Evolutionary conservation across 192 early-diverging fungal species (phyloP).

Genomic region (Allomyces macrogynus): DNA sequence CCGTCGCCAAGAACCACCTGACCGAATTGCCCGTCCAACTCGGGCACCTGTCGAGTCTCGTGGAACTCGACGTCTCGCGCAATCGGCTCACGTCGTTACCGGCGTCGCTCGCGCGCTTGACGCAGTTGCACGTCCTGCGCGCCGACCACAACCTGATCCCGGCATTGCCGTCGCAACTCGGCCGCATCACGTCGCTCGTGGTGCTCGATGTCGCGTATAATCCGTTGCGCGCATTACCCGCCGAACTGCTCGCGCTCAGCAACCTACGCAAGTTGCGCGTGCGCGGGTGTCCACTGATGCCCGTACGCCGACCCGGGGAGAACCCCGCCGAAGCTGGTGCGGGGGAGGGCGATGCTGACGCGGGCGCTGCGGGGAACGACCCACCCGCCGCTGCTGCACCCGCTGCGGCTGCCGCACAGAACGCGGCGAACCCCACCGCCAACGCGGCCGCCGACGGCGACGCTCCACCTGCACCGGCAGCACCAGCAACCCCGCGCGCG

Average conservation of each 20-base stretch:
- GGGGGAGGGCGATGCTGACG: not conserved
- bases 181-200: constrained; percentile 2
- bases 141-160: constrained; percentile 3
- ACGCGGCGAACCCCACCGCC: too few species aligned
- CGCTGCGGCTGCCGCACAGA: too few species aligned
- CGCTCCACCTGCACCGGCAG: too few species aligned
- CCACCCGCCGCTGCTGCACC: not conserved
- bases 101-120: not conserved
- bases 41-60: not conserved
- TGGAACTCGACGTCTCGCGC: not conserved
- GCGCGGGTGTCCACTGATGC: not conserved
- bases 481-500: too few species aligned
- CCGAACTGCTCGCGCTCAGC: not conserved
- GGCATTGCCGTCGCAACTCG: constrained; percentile 5
- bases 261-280: not conserved
- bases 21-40: not conserved
- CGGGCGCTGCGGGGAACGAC: not conserved
- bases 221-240: constrained; percentile 4
- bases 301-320: not conserved
- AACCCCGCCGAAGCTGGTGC: not conserved
- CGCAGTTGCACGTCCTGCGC: not conserved
- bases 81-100: not conserved
- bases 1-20: not conserved
- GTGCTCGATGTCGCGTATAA: constrained; percentile 6
- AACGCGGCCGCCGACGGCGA: too few species aligned